Percentiles rank a stretch among this genome's conserved stretches.
Evolutionary conservation across 306 rosid species (phyloP).

Genomic region (Pueraria montana): DNA sequence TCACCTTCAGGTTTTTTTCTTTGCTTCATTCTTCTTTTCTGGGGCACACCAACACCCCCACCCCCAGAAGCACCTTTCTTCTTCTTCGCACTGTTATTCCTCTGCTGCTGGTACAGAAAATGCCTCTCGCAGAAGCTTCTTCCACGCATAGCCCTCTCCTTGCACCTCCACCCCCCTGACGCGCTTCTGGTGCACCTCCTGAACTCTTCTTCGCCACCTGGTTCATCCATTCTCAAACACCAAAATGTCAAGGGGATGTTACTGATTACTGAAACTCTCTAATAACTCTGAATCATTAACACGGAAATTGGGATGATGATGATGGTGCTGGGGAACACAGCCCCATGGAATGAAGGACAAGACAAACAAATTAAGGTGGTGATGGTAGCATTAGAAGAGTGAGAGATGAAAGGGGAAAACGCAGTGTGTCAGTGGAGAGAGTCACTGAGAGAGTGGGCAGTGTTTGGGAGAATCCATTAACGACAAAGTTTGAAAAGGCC

Average conservation of each 20-base stretch:
- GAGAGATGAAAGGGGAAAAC: not conserved
- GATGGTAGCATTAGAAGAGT: not conserved
- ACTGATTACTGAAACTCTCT: not conserved
- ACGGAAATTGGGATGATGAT: not conserved
- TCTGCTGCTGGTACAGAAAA: not conserved
- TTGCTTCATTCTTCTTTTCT: constrained; percentile 11
- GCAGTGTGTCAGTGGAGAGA: not conserved
- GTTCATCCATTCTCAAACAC: constrained; percentile 45
- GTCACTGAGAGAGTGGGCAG: not conserved
- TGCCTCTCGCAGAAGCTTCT: constrained; percentile 36
- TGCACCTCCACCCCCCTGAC: constrained; percentile 50
- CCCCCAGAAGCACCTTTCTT: constrained; percentile 27
- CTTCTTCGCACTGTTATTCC: not conserved
- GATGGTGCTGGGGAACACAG: not conserved
- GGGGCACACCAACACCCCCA: constrained; percentile 29
- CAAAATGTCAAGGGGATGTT: not conserved
- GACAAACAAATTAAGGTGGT: not conserved
- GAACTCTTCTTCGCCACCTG: constrained; percentile 19
- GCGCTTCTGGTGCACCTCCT: constrained; percentile 40
- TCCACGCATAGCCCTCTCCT: constrained; percentile 46
- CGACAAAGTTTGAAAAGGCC: not conserved
- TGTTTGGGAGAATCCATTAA: not conserved
- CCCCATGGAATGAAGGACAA: not conserved
- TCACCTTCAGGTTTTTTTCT: constrained; percentile 29
- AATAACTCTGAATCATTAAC: not conserved